phyloP scores from a whole-genome alignment of 2,329 filamentous ascomycete genomes.

The Didymella keratinophila region DNA sequence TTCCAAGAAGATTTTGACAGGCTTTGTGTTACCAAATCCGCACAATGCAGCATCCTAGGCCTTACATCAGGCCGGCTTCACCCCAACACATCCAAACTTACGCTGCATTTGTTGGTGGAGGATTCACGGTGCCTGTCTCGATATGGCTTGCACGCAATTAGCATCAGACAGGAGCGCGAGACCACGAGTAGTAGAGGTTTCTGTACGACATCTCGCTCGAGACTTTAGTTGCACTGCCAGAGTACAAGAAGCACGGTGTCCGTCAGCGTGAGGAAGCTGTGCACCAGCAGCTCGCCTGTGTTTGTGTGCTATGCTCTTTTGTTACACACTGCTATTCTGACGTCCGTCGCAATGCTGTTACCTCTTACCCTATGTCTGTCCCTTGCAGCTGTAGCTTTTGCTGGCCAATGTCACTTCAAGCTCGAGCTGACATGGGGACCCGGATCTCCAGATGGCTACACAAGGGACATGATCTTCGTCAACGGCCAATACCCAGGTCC shows the following conservation, averaged over 20 bases:
- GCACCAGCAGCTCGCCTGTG: slow-evolving; percentile 6
- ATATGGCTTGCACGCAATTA: neutral
- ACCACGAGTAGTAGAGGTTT: neutral
- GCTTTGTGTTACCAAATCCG: slow-evolving; percentile 3
- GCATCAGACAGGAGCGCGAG: slow-evolving; percentile 1
- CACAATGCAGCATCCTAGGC: slow-evolving; percentile 8
- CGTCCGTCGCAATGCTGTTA: slow-evolving; percentile 21
- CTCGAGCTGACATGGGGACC: slow-evolving; percentile 35
- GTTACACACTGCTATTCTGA: neutral
- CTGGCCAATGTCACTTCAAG: slow-evolving; percentile 21
- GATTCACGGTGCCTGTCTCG: neutral
- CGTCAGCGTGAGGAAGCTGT: slow-evolving; percentile 6
- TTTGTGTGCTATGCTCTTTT: neutral
- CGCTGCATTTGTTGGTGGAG: slow-evolving; percentile 1
- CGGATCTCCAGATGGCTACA: slow-evolving; percentile 35
- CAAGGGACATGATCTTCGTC: slow-evolving; percentile 38
- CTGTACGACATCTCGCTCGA: neutral
- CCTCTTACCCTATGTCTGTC: slow-evolving; percentile 22
- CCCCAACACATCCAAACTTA: neutral
- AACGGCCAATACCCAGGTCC: slow-evolving; percentile 41
- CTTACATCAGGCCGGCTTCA: slow-evolving; percentile 3
- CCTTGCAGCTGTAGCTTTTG: slow-evolving; percentile 18
- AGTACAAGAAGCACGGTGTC: slow-evolving; percentile 17
- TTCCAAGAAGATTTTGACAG: neutral
- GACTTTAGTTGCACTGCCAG: neutral